These are phyloP conservation scores for Boletus mariae DNA, from an alignment of 1,284 basidiomycete species.

Conservation along the genomic window DNA sequence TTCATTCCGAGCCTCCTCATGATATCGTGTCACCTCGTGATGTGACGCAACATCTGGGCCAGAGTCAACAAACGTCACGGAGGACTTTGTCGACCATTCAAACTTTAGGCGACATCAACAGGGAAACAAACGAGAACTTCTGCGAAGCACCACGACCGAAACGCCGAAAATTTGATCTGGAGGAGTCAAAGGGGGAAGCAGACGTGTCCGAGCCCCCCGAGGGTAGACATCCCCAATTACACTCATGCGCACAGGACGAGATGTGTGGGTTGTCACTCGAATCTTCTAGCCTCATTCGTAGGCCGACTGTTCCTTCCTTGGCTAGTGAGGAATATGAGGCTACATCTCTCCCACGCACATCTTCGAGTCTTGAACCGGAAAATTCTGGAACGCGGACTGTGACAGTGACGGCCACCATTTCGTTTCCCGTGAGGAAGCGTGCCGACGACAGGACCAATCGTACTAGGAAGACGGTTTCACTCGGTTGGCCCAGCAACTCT, in stretches of 20 bases:
- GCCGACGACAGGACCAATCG: background rate
- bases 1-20: slow-evolving; percentile 1
- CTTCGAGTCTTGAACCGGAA: background rate
- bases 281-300: background rate
- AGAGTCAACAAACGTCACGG: slow-evolving; percentile 1
- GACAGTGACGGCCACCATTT: slow-evolving; percentile 14
- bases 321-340: background rate
- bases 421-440: slow-evolving; percentile 24
- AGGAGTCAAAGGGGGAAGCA: background rate
- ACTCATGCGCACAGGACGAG: background rate
- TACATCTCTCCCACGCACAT: background rate
- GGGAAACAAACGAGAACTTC: slow-evolving; percentile 7
- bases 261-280: background rate
- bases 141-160: slow-evolving; percentile 7
- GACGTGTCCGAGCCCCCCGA: background rate
- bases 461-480: slow-evolving; percentile 5
- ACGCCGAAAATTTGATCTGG: slow-evolving; percentile 15
- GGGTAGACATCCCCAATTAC: background rate
- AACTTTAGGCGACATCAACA: background rate
- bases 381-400: background rate
- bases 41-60: background rate
- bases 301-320: background rate
- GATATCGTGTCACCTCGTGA: background rate
- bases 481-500: background rate
- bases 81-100: background rate